Base-by-base conservation (phyloP, 163 green algal species). In the Prototheca wickerhamii region DNA sequence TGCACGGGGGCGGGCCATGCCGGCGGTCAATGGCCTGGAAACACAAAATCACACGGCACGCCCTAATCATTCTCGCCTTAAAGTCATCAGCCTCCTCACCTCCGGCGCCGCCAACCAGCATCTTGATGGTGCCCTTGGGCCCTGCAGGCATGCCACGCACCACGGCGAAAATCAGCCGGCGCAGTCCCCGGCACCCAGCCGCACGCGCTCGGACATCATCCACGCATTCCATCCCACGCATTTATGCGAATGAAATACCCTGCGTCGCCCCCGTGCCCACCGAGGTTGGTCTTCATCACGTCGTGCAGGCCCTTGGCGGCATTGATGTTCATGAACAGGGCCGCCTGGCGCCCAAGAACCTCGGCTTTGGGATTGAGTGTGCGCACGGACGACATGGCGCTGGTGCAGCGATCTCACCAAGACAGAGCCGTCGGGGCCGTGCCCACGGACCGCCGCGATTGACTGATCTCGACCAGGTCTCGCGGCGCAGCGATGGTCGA, bases 241-340 rank as follows among this genome's bases (percentile, higher is more conserved):
- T 25, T 30, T 25, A 25, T 54, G 18, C 18, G 10, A 25, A 28
- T 8, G 23, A 12, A 5, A 30, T 10, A 49, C 12, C 12, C 40
- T 49, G 40, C 40, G 15, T 15, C 12, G 12, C 40, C 40, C 10
- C 40, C 40, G 12, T 49, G 46, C 53, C 21, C 53, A 61, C 55
- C 94, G 12, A 98, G 82, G 72, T 99, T 99, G 40, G 86, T 96
- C 66, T 92, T 94, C 87, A 99, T 95, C 3, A 99, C 94, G 54
- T 99, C 93, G 63, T 95, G 82, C 49, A 99, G 80, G 0, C 94
- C 94, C 70, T 98, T 98, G 28, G 92, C 90, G 37, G 94, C 94
- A 70, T 97, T 97, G 73, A 98, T 95, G 84, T 96, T 98, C 93
- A 98, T 99, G 70, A 96, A 96, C 26, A 97, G 80, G 6, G 94